A percentile compares a stretch with the other conserved stretches of the same genome.
These are phyloP conservation scores for Eutrema japonicum DNA, from an alignment of 345 rosid species.

Conservation along the genomic window DNA sequence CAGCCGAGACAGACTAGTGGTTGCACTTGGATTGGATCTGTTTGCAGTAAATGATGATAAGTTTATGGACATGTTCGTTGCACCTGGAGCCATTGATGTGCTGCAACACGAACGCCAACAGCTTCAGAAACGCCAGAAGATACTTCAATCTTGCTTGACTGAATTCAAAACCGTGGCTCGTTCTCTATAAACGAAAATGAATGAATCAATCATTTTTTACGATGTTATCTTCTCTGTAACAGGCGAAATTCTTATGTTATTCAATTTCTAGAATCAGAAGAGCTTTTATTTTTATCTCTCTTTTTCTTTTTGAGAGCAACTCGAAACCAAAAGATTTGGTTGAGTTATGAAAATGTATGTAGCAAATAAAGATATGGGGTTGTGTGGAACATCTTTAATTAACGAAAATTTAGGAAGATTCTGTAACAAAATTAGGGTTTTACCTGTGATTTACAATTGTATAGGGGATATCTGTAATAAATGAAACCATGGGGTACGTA, in stretches of 20 bases:
- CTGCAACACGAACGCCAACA: constrained; percentile 71
- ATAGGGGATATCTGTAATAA: background rate
- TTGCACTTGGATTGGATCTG: constrained; percentile 80
- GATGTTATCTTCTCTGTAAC: too few relatives aligned
- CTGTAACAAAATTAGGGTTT: background rate
- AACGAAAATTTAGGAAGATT: too few relatives aligned
- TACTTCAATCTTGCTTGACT: constrained; percentile 80
- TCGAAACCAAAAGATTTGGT: too few relatives aligned
- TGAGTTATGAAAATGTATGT: too few relatives aligned
- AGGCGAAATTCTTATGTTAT: too few relatives aligned
- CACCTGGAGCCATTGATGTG: constrained; percentile 86
- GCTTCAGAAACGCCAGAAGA: constrained; percentile 86
- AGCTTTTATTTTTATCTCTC: too few relatives aligned
- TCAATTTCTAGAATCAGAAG: too few relatives aligned
- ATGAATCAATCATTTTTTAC: too few relatives aligned
- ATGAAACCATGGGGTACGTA: background rate
- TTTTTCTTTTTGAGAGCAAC: too few relatives aligned
- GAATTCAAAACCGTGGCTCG: constrained; percentile 83
- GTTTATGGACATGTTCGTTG: constrained; percentile 95
- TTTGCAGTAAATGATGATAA: constrained; percentile 87
- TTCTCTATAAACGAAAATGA: constrained; percentile 51
- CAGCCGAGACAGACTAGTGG: constrained; percentile 83
- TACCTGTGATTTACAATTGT: background rate
- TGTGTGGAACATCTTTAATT: too few relatives aligned
- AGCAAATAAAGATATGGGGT: too few relatives aligned